Evolutionary conservation across 495 filamentous ascomycete genomes (phyloP).

Genomic region (Aspergillus coremiiformis): DNA sequence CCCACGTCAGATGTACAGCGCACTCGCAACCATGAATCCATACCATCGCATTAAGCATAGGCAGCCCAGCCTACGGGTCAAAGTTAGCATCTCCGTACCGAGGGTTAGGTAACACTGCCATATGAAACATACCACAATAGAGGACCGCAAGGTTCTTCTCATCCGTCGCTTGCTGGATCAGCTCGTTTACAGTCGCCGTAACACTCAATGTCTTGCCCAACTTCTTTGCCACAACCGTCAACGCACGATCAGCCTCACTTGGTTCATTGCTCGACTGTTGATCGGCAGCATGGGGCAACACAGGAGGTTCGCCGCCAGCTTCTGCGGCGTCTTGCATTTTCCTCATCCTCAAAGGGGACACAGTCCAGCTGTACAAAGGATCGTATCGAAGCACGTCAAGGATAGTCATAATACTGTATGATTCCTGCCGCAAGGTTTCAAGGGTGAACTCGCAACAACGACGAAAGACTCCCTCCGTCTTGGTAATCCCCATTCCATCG

Average conservation of each 20-base stretch:
- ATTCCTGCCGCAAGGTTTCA: conserved; percentile 84
- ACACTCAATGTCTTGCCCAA: conserved; percentile 88
- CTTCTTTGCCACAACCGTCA: conserved; percentile 92
- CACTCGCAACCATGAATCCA: neutral
- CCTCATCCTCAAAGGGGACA: conserved; percentile 80
- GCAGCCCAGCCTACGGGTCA: conserved; percentile 21
- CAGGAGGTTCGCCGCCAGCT: conserved; percentile 35
- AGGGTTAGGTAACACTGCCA: neutral
- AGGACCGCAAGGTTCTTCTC: conserved; percentile 87
- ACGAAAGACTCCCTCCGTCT: conserved; percentile 91
- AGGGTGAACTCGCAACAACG: conserved; percentile 97
- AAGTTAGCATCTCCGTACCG: neutral
- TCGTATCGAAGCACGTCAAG: conserved; percentile 94
- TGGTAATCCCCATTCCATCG: conserved; percentile 93
- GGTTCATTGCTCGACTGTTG: conserved; percentile 61
- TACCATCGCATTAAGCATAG: conserved; percentile 12
- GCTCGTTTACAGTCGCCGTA: conserved; percentile 87
- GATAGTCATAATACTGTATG: conserved; percentile 93
- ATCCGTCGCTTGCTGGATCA: conserved; percentile 93
- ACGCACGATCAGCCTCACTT: conserved; percentile 82
- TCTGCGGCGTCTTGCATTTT: conserved; percentile 62
- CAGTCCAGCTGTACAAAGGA: conserved; percentile 90
- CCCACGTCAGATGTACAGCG: no score
- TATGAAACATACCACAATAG: conserved; percentile 63
- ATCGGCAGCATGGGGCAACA: conserved; percentile 25